These are phyloP conservation scores for Saksenaea vasiformis DNA, from an alignment of 371 early-diverging fungal genomes.

Conservation along the genomic window DNA sequence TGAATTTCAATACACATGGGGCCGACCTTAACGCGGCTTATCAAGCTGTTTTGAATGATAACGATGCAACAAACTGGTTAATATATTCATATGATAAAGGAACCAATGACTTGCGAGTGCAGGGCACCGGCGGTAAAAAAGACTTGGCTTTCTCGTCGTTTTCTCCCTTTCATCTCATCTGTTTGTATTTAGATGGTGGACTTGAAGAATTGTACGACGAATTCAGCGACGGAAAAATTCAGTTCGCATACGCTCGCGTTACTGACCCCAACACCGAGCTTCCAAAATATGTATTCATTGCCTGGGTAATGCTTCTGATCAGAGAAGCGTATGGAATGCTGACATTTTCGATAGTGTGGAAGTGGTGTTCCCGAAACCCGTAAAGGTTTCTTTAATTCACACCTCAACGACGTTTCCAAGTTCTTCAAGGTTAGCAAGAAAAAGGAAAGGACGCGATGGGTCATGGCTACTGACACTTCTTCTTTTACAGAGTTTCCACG, in stretches of 20 bases:
- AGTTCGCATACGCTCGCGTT: slow-evolving; percentile 86
- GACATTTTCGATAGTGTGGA: slow-evolving; percentile 71
- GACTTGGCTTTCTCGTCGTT: background rate
- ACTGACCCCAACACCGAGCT: slow-evolving; percentile 86
- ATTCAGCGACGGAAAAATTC: slow-evolving; percentile 87
- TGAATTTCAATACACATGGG: slow-evolving; percentile 68
- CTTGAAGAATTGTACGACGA: slow-evolving; percentile 90
- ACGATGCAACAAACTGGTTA: slow-evolving; percentile 70
- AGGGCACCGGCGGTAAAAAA: slow-evolving; percentile 65
- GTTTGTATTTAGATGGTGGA: slow-evolving; percentile 60
- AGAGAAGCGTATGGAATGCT: background rate
- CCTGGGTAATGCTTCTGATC: slow-evolving; percentile 69
- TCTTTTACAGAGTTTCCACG: slow-evolving; percentile 73
- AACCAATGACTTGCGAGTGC: slow-evolving; percentile 79
- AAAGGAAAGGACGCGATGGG: background rate
- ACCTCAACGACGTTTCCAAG: slow-evolving; percentile 76
- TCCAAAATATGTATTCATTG: slow-evolving; percentile 88
- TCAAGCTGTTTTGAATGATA: slow-evolving; percentile 67
- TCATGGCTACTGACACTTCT: background rate
- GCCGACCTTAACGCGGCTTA: slow-evolving; percentile 65
- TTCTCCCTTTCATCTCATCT: background rate
- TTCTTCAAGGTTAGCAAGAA: slow-evolving; percentile 71
- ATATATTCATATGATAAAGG: slow-evolving; percentile 85
- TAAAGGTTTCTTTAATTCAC: slow-evolving; percentile 87
- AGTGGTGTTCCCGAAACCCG: slow-evolving; percentile 90